phyloP scores from a whole-genome alignment of 352 stramenopile genomes.

The Phytophthora sp. region DNA sequence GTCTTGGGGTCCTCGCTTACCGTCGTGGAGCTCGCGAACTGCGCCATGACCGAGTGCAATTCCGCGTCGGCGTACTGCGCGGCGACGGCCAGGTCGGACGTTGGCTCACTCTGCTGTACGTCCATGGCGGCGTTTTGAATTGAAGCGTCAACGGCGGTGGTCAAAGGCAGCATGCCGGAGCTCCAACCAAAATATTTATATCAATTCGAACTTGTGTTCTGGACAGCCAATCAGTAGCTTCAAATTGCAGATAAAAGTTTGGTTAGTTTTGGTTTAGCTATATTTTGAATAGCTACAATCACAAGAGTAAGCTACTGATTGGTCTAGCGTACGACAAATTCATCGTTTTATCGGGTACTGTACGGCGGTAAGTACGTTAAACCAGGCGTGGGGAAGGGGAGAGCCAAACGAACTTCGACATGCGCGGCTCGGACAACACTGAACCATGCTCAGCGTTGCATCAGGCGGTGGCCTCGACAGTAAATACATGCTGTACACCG shows the following conservation, averaged over 20 bases:
- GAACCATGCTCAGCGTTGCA: too few species aligned
- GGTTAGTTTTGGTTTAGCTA: too few species aligned
- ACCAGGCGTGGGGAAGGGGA: conserved; percentile 15
- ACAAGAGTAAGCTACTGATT: background rate
- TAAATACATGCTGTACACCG: conserved; percentile 1
- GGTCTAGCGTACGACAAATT: background rate
- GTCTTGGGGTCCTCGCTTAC: conserved; percentile 13
- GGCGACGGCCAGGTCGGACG: conserved; percentile 59
- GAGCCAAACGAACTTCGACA: conserved; percentile 13
- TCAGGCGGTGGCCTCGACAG: background rate
- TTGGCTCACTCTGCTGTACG: conserved; percentile 5
- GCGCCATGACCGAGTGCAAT: conserved; percentile 49
- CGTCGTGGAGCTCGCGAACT: conserved; percentile 44
- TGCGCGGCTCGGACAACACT: background rate
- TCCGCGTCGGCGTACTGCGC: conserved; percentile 62
- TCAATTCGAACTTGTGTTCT: too few species aligned
- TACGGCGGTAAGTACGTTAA: background rate
- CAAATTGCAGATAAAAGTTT: too few species aligned
- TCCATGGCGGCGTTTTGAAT: conserved; percentile 15
- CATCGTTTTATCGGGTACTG: background rate
- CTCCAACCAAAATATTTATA: conserved; percentile 48
- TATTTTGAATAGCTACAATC: too few species aligned
- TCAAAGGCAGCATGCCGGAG: conserved; percentile 4
- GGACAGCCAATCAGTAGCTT: conserved; percentile 4
- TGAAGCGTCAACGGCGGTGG: background rate